phyloP scores from a whole-genome alignment of 805 yeast species.

The Saccharomyces cerevisiae region DNA sequence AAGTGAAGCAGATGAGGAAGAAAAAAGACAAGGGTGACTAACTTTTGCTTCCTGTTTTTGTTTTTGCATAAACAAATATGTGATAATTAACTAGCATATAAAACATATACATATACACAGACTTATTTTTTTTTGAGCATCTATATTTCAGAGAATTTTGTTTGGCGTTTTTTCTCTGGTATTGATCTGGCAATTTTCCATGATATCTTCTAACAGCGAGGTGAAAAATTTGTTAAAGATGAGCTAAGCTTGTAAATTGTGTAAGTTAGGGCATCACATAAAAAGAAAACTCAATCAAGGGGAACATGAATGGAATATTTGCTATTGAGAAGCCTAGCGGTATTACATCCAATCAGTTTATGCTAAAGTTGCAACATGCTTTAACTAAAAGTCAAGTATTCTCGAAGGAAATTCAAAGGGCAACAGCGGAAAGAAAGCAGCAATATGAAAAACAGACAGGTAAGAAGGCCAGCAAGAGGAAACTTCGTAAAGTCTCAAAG shows the following conservation, averaged over 20 bases:
- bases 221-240: neutral
- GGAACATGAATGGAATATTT: conserved; percentile 80
- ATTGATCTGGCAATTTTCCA: neutral
- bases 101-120: neutral
- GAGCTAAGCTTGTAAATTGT: neutral
- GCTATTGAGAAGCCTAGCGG: conserved; percentile 90
- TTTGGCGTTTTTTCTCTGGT: neutral
- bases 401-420: conserved; percentile 42
- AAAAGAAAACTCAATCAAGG: conserved; percentile 2
- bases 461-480: conserved; percentile 42
- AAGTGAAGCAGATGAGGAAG: conserved; percentile 39
- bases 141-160: neutral
- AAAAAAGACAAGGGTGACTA: conserved; percentile 12
- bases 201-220: neutral
- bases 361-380: conserved; percentile 54
- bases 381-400: conserved; percentile 56
- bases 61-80: neutral
- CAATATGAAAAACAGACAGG: conserved; percentile 33
- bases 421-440: conserved; percentile 40
- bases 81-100: neutral
- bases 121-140: neutral
- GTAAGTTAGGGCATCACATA: neutral
- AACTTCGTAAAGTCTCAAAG: conserved; percentile 42
- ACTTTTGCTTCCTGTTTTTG: neutral
- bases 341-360: conserved; percentile 65